Evolutionary conservation across 495 filamentous ascomycete species (phyloP), one percentile per base, ranked within the genome.

Genomic region (Pyronema omphalodes): DNA sequence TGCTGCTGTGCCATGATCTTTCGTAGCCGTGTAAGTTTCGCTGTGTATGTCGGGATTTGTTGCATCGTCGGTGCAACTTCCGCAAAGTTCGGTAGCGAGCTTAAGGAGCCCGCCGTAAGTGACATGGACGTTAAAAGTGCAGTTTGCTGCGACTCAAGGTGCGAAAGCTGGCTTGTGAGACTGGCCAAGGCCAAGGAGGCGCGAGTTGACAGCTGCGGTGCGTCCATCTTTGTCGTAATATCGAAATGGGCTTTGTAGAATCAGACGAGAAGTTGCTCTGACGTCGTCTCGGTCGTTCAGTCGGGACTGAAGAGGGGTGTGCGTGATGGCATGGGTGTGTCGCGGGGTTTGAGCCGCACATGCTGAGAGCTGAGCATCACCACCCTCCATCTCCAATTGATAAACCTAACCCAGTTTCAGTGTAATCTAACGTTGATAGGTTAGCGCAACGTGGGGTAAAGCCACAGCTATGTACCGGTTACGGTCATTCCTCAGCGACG

Each of bases 81-180:
- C 11, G 52, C 56, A 58, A 57, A 64, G 23, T 36, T 46, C 9
- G 62, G 62, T 41, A 64, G 56, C 0, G 56, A 54, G 45, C 55
- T 55, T 19, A 61, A 55, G 7, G 58, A 51, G 51, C 41, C 54
- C 23, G 48, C 47, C 7, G 62, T 63, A 7, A 64, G 41, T 15
- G 60, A 60, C 7, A 64, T 52, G 19, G 62, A 59, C 9, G 53
- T 43, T 14, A 65, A 54, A 47, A 65, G 62, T 2, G 61, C 54
- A 7, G 55, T 54, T 62, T 65, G 62, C 39, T 56, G 53, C 17
- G 62, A 58, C 9, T 44, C 9, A 43, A 36, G 53, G 39, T 19
- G 12, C 4, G 40, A 50, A 35, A 54, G 57, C 55, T 39, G 44
- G 35, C 23, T 8, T 15, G 9, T 23, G 53, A 29, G 1, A 15